Evolutionary conservation across 2,329 filamentous ascomycete genomes (phyloP), one percentile per base, ranked within the genome.

Genomic region (Thermoascus crustaceus): DNA sequence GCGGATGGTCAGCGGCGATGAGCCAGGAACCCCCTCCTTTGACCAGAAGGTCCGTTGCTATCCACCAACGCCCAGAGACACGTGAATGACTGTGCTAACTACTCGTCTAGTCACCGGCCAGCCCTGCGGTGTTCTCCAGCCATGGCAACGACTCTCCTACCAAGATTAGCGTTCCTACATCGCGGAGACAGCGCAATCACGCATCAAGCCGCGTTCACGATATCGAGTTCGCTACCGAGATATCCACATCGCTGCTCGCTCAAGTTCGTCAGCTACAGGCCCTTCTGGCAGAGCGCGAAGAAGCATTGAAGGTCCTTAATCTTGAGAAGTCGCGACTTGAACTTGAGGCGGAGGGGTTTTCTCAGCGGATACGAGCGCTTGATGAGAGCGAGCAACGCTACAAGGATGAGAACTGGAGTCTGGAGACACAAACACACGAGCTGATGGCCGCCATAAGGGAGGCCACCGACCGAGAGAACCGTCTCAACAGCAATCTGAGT

Each of bases 331-430:
- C 82, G 4, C 76, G 78, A 41, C 71, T 96, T 22, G 88, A 96
- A 58, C 74, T 85, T 21, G 88, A 95, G 46, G 75, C 80, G 0
- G 83, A 94, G 56, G 77, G 75, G 3, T 76, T 93, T 44, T 75
- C 82, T 35, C 85, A 93, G 57, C 78, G 87, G 21, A 69, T 96
- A 45, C 82, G 85, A 54, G 75, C 76, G 5, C 69, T 95, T 25
- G 88, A 95, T 49, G 91, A 98, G 62, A 94, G 84, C 56, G 91
- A 98, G 59, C 83, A 93, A 52, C 81, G 85, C 34, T 94, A 94
- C 67, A 96, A 95, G 64, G 91, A 98, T 54, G 91, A 96, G 61
- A 98, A 96, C 58, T 98, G 91, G 91, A 89, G 84, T 44, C 73
- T 98, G 23, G 91, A 98, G 61, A 94, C 88, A 0, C 85, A 87